Evolutionary conservation across 768 basidiomycete genomes (phyloP), one percentile per base, ranked within the genome.

Genomic region (Suillus brevipes): DNA sequence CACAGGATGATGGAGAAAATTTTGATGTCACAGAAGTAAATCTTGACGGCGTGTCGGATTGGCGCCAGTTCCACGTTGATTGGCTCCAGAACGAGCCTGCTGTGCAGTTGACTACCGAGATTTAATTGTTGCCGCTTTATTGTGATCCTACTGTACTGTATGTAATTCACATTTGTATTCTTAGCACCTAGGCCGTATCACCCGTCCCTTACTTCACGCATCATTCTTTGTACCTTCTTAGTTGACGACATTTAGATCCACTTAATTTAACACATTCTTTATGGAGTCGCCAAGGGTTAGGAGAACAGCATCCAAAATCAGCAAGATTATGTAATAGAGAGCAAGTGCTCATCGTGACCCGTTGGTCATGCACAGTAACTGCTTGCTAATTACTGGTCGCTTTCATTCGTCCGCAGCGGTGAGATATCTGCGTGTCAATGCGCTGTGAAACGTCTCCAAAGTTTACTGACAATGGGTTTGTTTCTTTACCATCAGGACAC

Each of bases 11-110:
- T 14, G 75, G 70, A 61, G 73, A 73, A 65, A 78, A 80, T 55
- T 78, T 76, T 1, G 73, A 75, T 45, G 79, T 83, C 6, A 18
- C 36, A 3, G 42, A 64, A 23, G 6, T 63, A 58, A 59, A 63
- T 13, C 61, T 67, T 6, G 71, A 63, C 47, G 61, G 66, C 28
- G 23, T 10, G 36, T 53, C 53, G 47, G 85, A 87, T 71, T 87
- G 86, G 86, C 80, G 85, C 5, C 81, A 85, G 71, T 87, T 87
- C 63, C 85, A 87, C 66, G 75, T 78, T 20, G 82, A 85, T 57
- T 76, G 84, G 67, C 60, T 77, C 3, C 65, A 55, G 36, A 68
- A 63, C 31, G 62, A 73, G 20, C 52, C 62, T 28, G 45, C 40
- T 38, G 37, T 67, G 14, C 64, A 67, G 40, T 58, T 64, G 31